These are phyloP conservation scores for Paralagenidium karlingii DNA, from an alignment of 352 stramenopile species.

Conservation along the genomic window DNA sequence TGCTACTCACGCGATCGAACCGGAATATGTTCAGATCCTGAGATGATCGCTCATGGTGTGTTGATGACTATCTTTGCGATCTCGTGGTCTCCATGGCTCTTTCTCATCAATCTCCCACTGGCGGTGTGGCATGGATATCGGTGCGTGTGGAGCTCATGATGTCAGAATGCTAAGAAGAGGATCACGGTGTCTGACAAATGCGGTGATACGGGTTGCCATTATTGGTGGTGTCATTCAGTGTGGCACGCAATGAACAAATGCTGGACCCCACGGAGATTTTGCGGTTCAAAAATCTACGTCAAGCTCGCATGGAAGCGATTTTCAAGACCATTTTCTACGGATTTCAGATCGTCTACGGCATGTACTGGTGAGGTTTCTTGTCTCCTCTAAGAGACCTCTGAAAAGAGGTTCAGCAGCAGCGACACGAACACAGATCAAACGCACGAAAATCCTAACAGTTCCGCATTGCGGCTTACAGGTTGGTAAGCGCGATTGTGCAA, in stretches of 20 bases:
- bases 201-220: too few species aligned
- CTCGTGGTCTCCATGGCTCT: slow-evolving; percentile 60
- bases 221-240: too few species aligned
- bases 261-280: slow-evolving; percentile 80
- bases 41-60: slow-evolving; percentile 72
- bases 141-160: slow-evolving; percentile 12
- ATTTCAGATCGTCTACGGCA: slow-evolving; percentile 82
- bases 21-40: slow-evolving; percentile 28
- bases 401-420: too few species aligned
- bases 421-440: too few species aligned
- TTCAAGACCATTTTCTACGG: slow-evolving; percentile 79
- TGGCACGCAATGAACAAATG: slow-evolving; percentile 69
- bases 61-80: slow-evolving; percentile 62
- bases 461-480: too few species aligned
- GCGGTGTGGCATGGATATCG: slow-evolving; percentile 58
- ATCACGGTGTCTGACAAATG: too few species aligned
- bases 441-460: too few species aligned
- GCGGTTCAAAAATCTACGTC: slow-evolving; percentile 76
- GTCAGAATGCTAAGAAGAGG: slow-evolving; percentile 8
- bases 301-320: slow-evolving; percentile 65
- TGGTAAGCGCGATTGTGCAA: too few species aligned
- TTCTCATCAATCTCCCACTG: slow-evolving; percentile 70
- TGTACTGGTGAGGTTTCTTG: slow-evolving; percentile 52
- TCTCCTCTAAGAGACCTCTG: too few species aligned
- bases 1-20: slow-evolving; percentile 1